Conservation (phyloP, 2,329 filamentous ascomycete species). For the Diaporthe sp. region DNA sequence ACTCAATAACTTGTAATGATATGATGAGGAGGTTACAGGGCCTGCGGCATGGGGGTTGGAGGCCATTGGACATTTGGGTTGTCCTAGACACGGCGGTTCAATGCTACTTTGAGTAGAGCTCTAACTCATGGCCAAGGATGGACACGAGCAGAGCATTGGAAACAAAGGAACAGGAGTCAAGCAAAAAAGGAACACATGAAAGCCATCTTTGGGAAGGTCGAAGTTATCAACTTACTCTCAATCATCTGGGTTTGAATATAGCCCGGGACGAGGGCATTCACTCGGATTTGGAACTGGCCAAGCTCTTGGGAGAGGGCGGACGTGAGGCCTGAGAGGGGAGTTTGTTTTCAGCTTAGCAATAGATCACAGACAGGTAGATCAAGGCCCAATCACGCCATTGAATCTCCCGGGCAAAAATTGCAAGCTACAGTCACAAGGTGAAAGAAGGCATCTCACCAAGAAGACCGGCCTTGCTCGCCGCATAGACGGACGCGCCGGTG, state of each 20-base stretch:
- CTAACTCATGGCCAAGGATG: not conserved
- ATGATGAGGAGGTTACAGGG: conserved; percentile 20
- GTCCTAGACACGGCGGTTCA: conserved; percentile 4
- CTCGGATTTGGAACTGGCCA: conserved; percentile 73
- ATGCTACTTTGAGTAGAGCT: conserved; percentile 13
- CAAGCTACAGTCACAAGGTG: not conserved
- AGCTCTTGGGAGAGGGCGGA: conserved; percentile 76
- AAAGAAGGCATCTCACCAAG: conserved; percentile 65
- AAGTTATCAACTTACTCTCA: conserved; percentile 64
- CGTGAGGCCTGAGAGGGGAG: conserved; percentile 70
- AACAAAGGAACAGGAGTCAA: conserved; percentile 21
- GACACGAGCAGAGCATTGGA: conserved; percentile 18
- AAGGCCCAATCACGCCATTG: not conserved
- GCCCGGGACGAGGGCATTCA: conserved; percentile 86
- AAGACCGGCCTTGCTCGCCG: conserved; percentile 85
- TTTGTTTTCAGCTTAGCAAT: conserved; percentile 23
- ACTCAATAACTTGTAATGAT: conserved; percentile 31
- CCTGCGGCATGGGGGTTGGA: conserved; percentile 38
- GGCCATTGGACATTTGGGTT: conserved; percentile 35
- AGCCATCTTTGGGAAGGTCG: not conserved
- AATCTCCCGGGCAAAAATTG: not conserved
- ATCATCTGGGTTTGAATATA: conserved; percentile 90
- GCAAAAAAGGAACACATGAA: conserved; percentile 16
- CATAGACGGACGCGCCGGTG: conserved; percentile 78
- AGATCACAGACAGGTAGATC: not conserved